A percentile compares a stretch with the other conserved stretches of the same genome.
These are phyloP conservation scores for Babesia gibsoni DNA, from an alignment of 169 alveolate genomes.

Conservation along the genomic window DNA sequence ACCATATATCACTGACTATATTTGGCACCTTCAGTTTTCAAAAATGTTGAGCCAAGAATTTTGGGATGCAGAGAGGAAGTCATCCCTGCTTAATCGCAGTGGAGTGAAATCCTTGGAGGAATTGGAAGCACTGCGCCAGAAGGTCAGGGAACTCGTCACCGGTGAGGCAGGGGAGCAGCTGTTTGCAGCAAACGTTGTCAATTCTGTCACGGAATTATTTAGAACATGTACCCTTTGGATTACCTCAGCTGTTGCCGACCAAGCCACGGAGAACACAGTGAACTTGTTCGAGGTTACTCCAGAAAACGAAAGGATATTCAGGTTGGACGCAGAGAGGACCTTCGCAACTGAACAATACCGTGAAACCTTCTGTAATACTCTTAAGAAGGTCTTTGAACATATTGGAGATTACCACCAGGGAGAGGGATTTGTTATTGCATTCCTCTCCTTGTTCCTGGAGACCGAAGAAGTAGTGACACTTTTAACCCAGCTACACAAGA, in stretches of 20 bases:
- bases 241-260: not conserved
- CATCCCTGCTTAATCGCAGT: constrained; percentile 51
- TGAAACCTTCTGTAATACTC: constrained; percentile 35
- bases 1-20: too few relatives aligned
- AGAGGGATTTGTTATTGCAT: constrained; percentile 72
- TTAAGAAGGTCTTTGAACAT: constrained; percentile 60
- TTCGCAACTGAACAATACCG: constrained; percentile 64
- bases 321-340: constrained; percentile 75
- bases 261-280: not conserved
- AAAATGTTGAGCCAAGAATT: constrained; percentile 20
- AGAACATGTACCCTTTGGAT: constrained; percentile 23
- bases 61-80: constrained; percentile 54
- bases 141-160: constrained; percentile 9
- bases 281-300: constrained; percentile 35
- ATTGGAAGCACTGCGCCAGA: constrained; percentile 26
- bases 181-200: not conserved
- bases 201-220: not conserved
- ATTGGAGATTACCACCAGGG: constrained; percentile 81
- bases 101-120: constrained; percentile 34
- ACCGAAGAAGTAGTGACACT: constrained; percentile 66
- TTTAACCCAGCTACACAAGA: constrained; percentile 56
- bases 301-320: constrained; percentile 68
- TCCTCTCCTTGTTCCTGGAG: constrained; percentile 65
- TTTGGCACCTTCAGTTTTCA: too few relatives aligned
- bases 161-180: constrained; percentile 8